phyloP scores from a whole-genome alignment of 495 filamentous ascomycete species.

The Pyrenula aspistea region DNA sequence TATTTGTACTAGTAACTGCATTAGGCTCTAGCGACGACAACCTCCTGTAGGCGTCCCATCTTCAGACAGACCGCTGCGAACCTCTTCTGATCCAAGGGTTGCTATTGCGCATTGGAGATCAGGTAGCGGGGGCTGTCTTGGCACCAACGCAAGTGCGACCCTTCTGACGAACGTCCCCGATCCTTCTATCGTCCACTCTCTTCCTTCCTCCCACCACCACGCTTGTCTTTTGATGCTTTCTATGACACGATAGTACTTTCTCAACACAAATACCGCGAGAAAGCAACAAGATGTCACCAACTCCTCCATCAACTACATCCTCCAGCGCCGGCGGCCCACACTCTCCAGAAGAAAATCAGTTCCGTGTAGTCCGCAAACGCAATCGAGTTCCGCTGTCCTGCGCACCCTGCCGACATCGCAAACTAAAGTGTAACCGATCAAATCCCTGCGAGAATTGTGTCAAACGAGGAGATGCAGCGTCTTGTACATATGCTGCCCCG shows the following conservation, averaged over 20 bases:
- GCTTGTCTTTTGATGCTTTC: too few relatives aligned
- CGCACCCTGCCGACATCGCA: constrained; percentile 84
- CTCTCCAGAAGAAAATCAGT: constrained; percentile 68
- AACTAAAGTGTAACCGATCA: constrained; percentile 89
- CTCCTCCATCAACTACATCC: constrained; percentile 77
- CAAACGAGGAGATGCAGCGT: constrained; percentile 70
- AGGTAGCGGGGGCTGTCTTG: not conserved
- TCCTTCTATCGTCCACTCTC: not conserved
- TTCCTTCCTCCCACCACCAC: not conserved
- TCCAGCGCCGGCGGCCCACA: constrained; percentile 54
- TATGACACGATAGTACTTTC: too few relatives aligned
- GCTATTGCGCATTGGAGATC: too few relatives aligned
- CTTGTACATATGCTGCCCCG: constrained; percentile 82
- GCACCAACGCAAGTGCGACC: not conserved
- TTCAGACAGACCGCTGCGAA: not conserved
- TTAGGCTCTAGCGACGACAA: not conserved
- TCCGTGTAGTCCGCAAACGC: constrained; percentile 81
- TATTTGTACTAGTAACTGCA: not conserved
- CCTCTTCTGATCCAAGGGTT: too few relatives aligned
- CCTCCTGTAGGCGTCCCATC: not conserved
- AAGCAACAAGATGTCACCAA: constrained; percentile 58
- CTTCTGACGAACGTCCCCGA: not conserved
- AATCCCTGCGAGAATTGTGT: constrained; percentile 93
- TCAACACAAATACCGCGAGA: not conserved
- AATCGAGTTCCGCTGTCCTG: constrained; percentile 93